Evolutionary conservation across 257 asterid genomes (phyloP).

Genomic region (Cordia subcordata): DNA sequence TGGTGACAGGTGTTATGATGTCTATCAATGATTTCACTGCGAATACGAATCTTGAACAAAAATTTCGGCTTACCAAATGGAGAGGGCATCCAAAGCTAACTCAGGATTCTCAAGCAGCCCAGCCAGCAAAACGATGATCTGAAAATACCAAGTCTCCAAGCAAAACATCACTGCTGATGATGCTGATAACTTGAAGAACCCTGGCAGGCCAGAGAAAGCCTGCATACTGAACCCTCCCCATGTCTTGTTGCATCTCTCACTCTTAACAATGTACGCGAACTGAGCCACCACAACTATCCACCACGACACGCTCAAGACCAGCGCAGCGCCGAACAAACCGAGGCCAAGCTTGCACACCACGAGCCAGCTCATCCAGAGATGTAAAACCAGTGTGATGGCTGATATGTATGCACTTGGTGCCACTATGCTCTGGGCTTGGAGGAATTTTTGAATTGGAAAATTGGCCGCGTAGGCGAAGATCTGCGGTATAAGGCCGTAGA

Average conservation of each 20-base stretch:
- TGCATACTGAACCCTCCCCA: conserved; percentile 51
- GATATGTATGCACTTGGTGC: conserved; percentile 59
- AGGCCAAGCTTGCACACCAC: conserved; percentile 39
- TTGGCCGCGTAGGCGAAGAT: conserved; percentile 58
- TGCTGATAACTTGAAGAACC: conserved; percentile 47
- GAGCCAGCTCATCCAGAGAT: conserved; percentile 41
- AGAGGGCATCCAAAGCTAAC: conserved; percentile 46
- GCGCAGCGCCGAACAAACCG: conserved; percentile 50
- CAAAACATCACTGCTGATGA: conserved; percentile 65
- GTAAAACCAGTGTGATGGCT: conserved; percentile 34
- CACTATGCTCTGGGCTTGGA: conserved; percentile 63
- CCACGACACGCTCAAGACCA: conserved; percentile 61
- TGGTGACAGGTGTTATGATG: too few relatives aligned
- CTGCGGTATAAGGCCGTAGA: conserved; percentile 55
- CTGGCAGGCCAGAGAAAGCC: conserved; percentile 54
- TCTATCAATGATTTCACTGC: too few relatives aligned
- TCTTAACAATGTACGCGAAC: conserved; percentile 34
- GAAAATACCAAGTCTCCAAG: conserved; percentile 60
- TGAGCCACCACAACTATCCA: conserved; percentile 55
- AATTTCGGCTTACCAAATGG: conserved; percentile 43
- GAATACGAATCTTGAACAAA: too few relatives aligned
- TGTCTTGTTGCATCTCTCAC: conserved; percentile 35
- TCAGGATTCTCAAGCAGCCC: conserved; percentile 56
- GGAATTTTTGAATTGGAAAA: conserved; percentile 55
- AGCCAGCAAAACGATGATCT: conserved; percentile 42